Percentiles rank a stretch among this genome's conserved stretches.
Evolutionary conservation across 208 protist species (phyloP).

Genomic region (Wallacemonas rigidus): DNA sequence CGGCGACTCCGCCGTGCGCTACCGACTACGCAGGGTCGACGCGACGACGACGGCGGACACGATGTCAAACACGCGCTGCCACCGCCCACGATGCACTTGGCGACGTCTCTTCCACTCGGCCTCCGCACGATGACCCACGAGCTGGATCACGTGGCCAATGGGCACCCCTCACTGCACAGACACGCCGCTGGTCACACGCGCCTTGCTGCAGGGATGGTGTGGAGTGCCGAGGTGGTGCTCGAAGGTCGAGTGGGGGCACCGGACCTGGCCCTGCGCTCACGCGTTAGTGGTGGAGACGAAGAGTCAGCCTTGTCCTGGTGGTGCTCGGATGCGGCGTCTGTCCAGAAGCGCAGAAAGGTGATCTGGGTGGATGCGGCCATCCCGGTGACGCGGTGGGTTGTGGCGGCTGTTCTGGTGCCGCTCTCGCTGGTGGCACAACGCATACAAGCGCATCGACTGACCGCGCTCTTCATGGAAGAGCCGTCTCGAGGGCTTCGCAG

Average conservation of each 20-base stretch:
- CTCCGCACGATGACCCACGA: constrained; percentile 30
- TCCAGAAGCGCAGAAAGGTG: constrained; percentile 11
- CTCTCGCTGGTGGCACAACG: constrained; percentile 69
- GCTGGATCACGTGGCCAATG: not conserved
- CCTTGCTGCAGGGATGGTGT: not conserved
- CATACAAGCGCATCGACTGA: constrained; percentile 60
- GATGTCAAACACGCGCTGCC: not conserved
- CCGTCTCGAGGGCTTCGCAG: not conserved
- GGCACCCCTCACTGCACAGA: not conserved
- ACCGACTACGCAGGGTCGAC: not conserved
- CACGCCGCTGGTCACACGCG: not conserved
- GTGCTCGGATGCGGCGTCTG: too few relatives aligned
- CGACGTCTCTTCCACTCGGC: constrained; percentile 44
- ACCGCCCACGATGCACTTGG: constrained; percentile 17
- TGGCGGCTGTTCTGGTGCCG: constrained; percentile 72
- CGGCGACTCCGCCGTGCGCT: constrained; percentile 8
- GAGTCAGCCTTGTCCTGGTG: not conserved
- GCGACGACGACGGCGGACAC: not conserved
- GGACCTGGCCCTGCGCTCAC: not conserved
- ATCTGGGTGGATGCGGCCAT: constrained; percentile 73
- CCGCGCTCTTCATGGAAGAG: constrained; percentile 31
- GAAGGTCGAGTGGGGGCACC: not conserved
- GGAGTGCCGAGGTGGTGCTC: not conserved
- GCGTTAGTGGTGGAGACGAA: not conserved
- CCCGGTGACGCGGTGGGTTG: constrained; percentile 78